These are phyloP conservation scores for Teratosphaeria zuluensis DNA, from an alignment of 2,329 filamentous ascomycete species.

Conservation along the genomic window DNA sequence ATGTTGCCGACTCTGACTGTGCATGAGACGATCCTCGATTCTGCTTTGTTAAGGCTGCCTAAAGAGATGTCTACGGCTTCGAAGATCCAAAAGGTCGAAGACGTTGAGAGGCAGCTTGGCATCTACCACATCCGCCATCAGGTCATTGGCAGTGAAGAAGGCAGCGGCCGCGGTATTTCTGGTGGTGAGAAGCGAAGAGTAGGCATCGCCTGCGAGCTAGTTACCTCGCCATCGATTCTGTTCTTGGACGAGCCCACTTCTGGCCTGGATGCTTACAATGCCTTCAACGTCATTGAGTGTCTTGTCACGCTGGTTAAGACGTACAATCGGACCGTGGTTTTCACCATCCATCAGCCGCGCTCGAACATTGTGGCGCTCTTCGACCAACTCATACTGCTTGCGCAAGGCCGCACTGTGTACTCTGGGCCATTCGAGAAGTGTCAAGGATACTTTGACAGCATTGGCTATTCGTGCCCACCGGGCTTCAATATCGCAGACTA, in stretches of 20 bases:
- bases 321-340: constrained; percentile 93
- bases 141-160: constrained; percentile 91
- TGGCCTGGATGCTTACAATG: constrained; percentile 91
- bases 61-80: constrained; percentile 75
- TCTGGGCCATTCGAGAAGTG: constrained; percentile 84
- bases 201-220: constrained; percentile 92
- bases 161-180: constrained; percentile 86
- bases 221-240: constrained; percentile 92
- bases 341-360: constrained; percentile 95
- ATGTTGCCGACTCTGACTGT: constrained; percentile 94
- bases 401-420: constrained; percentile 82
- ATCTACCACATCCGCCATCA: constrained; percentile 93
- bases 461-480: constrained; percentile 86
- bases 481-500: constrained; percentile 99
- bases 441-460: constrained; percentile 82
- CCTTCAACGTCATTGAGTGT: constrained; percentile 95
- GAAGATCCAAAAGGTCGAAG: constrained; percentile 86
- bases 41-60: constrained; percentile 82
- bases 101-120: constrained; percentile 91
- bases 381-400: constrained; percentile 83
- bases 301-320: constrained; percentile 89
- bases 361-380: constrained; percentile 98
- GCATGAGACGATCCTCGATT: constrained; percentile 94
- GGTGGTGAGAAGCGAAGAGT: constrained; percentile 94
- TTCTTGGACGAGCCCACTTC: constrained; percentile 97